A percentile compares a stretch with the other conserved stretches of the same genome.
Conservation (phyloP, 352 stramenopile species). For the Pythium chondricola region DNA sequence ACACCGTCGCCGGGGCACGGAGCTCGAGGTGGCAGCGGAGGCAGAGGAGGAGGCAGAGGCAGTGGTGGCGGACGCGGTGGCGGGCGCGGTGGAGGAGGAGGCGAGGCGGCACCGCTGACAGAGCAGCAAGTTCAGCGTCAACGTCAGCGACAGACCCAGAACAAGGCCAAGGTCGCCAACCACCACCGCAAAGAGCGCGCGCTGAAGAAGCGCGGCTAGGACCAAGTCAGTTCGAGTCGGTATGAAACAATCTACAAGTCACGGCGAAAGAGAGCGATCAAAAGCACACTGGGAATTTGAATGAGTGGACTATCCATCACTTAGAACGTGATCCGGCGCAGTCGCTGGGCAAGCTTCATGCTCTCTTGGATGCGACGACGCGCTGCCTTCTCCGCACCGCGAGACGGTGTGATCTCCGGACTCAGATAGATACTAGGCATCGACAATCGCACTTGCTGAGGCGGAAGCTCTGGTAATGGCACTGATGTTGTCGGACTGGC, state of each 20-base stretch:
- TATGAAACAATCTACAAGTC: no score
- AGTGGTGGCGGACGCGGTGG: neutral
- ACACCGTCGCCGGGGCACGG: neutral
- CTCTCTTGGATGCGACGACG: conserved; percentile 27
- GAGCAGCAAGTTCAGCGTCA: conserved; percentile 21
- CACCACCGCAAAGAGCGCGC: conserved; percentile 81
- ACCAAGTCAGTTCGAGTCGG: no score
- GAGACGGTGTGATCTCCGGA: conserved; percentile 20
- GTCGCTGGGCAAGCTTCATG: conserved; percentile 27
- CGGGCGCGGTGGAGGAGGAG: neutral
- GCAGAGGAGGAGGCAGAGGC: neutral
- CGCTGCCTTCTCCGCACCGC: conserved; percentile 15
- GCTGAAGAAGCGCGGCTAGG: conserved; percentile 69
- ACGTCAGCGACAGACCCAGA: conserved; percentile 35
- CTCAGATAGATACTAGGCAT: conserved; percentile 39
- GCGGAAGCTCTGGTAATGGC: conserved; percentile 4
- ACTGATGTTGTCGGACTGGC: neutral
- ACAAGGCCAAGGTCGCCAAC: conserved; percentile 78
- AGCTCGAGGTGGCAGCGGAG: neutral
- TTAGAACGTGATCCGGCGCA: conserved; percentile 28
- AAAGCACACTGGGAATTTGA: no score
- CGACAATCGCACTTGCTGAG: conserved; percentile 21
- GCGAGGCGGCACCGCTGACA: neutral
- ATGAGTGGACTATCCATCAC: no score
- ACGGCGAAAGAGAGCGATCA: no score